Percentiles rank a stretch among this genome's conserved stretches.
Evolutionary conservation across 1,284 basidiomycete species (phyloP).

Genomic region (Inonotus obliquus): DNA sequence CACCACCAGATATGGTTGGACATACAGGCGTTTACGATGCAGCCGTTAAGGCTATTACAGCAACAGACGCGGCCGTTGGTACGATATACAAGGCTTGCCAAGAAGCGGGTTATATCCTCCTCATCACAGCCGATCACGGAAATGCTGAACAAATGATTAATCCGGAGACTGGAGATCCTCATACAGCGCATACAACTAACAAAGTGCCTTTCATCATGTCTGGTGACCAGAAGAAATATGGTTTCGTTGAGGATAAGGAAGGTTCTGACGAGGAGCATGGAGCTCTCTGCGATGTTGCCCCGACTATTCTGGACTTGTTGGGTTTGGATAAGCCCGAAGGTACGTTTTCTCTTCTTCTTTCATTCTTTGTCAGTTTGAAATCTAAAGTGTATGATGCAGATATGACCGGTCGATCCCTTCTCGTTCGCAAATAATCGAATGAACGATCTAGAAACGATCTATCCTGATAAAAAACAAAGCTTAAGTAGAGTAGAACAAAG

Average conservation of each 20-base stretch:
- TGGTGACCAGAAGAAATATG: conserved; percentile 47
- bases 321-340: conserved; percentile 58
- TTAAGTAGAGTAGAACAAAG: background rate
- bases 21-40: conserved; percentile 89
- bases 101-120: conserved; percentile 78
- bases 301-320: conserved; percentile 76
- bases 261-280: conserved; percentile 53
- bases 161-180: conserved; percentile 74
- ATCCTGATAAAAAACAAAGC: background rate
- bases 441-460: background rate
- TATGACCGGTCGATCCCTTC: conserved; percentile 54
- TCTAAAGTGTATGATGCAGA: conserved; percentile 31
- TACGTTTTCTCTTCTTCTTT: conserved; percentile 28
- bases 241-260: conserved; percentile 42
- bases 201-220: conserved; percentile 78
- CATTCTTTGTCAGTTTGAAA: background rate
- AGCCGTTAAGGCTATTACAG: conserved; percentile 77
- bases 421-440: conserved; percentile 32
- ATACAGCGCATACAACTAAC: conserved; percentile 84
- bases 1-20: conserved; percentile 92
- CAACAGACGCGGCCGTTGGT: conserved; percentile 82
- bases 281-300: conserved; percentile 84
- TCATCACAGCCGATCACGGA: conserved; percentile 89
- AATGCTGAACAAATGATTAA: conserved; percentile 93
- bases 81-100: conserved; percentile 82